Conservation (phyloP, 805 yeast genomes). For the Dipodascus geniculatus region DNA sequence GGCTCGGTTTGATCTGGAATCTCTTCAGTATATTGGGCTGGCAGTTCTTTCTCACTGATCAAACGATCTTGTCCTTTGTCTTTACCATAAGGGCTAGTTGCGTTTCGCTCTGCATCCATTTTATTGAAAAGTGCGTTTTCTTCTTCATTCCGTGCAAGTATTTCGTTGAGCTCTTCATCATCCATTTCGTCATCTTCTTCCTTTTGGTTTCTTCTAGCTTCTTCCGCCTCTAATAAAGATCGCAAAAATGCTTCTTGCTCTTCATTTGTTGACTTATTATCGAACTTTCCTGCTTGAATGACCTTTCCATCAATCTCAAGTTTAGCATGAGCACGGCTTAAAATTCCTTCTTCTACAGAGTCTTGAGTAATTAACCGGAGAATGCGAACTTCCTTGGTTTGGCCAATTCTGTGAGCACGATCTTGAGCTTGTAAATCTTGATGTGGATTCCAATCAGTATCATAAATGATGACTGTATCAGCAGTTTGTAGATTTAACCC, state of each 20-base stretch:
- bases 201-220: constrained; percentile 34
- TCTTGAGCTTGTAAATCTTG: constrained; percentile 99
- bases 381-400: constrained; percentile 91
- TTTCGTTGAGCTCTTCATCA: constrained; percentile 76
- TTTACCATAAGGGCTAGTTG: constrained; percentile 28
- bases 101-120: constrained; percentile 49
- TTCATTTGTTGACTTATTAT: constrained; percentile 89
- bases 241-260: constrained; percentile 92
- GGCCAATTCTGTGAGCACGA: constrained; percentile 97
- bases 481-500: constrained; percentile 95
- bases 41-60: constrained; percentile 59
- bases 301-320: constrained; percentile 96
- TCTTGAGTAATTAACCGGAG: constrained; percentile 83
- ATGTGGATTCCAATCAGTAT: constrained; percentile 98
- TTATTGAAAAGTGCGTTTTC: constrained; percentile 53
- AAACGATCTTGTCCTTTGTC: constrained; percentile 41
- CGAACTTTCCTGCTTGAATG: constrained; percentile 97
- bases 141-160: constrained; percentile 68
- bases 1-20: constrained; percentile 27
- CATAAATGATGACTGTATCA: constrained; percentile 93
- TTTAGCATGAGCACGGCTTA: constrained; percentile 86
- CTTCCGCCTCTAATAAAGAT: constrained; percentile 79
- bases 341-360: constrained; percentile 87
- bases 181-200: constrained; percentile 65
- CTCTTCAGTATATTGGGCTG: constrained; percentile 58